Evolutionary conservation across 2,329 filamentous ascomycete species (phyloP).

Genomic region (Exophiala calicioides): DNA sequence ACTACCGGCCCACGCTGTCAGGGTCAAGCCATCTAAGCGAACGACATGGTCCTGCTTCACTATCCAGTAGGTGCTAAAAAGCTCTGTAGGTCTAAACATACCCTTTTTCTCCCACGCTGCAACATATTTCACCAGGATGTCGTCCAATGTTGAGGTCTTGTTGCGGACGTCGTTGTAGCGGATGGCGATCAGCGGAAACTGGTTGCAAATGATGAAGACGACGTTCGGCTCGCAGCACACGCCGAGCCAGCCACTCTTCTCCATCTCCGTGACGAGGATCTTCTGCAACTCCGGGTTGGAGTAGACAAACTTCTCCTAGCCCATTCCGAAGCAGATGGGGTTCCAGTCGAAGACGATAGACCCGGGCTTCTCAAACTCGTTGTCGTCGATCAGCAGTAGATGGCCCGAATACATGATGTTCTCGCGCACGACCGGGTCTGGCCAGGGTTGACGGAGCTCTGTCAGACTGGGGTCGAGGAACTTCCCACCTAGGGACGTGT

Average conservation of each 20-base stretch:
- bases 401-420: slow-evolving; percentile 49
- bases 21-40: no score
- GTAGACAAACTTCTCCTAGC: slow-evolving; percentile 39
- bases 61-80: no score
- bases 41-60: no score
- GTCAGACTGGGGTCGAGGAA: slow-evolving; percentile 40
- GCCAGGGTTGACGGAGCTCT: slow-evolving; percentile 45
- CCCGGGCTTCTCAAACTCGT: slow-evolving; percentile 39
- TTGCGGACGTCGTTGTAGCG: slow-evolving; percentile 40
- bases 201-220: slow-evolving; percentile 41
- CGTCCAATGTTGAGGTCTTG: slow-evolving; percentile 35
- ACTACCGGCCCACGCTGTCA: no score
- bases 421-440: slow-evolving; percentile 42
- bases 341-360: slow-evolving; percentile 42
- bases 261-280: slow-evolving; percentile 42
- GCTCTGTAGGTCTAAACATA: no score
- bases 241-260: slow-evolving; percentile 41
- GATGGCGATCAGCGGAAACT: slow-evolving; percentile 46
- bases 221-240: slow-evolving; percentile 48
- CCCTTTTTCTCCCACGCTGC: no score
- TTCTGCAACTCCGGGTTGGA: slow-evolving; percentile 37
- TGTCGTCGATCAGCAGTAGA: slow-evolving; percentile 44
- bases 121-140: no score
- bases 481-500: slow-evolving; percentile 39
- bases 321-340: slow-evolving; percentile 43